Evolutionary conservation across 345 rosid genomes (phyloP).

Genomic region (Aquilaria sinensis): DNA sequence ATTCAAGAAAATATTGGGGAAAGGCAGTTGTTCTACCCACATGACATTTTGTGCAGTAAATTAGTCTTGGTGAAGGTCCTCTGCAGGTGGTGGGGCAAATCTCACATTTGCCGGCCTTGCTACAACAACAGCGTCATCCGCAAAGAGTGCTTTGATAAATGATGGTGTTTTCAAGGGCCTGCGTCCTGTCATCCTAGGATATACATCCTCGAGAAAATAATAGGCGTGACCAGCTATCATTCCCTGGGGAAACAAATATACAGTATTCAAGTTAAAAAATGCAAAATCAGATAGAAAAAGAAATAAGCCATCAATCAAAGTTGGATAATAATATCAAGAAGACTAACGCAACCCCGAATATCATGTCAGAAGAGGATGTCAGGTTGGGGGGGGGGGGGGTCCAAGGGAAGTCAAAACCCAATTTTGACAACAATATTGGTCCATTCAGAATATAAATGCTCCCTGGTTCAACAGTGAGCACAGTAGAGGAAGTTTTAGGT

Average conservation of each 20-base stretch:
- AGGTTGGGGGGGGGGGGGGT: neutral
- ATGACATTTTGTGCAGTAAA: neutral
- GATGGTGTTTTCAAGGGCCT: slow-evolving; percentile 77
- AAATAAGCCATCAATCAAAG: neutral
- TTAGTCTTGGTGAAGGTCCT: slow-evolving; percentile 66
- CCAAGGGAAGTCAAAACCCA: no score
- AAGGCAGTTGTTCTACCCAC: neutral
- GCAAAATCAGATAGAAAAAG: neutral
- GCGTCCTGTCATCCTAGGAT: slow-evolving; percentile 81
- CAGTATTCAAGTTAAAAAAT: neutral
- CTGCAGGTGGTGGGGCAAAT: slow-evolving; percentile 69
- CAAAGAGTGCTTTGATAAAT: slow-evolving; percentile 69
- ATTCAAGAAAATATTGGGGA: neutral
- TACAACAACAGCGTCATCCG: slow-evolving; percentile 77
- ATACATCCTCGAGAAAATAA: slow-evolving; percentile 92
- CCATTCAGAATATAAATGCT: no score
- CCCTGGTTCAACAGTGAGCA: no score
- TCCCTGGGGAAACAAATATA: slow-evolving; percentile 49
- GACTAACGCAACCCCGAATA: neutral
- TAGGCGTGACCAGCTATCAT: slow-evolving; percentile 99
- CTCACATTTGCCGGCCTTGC: slow-evolving; percentile 73
- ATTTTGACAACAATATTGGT: no score
- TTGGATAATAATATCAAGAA: neutral
- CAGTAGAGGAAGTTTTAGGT: neutral
- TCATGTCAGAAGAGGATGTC: no score